Evolutionary conservation across 371 early-diverging fungal species (phyloP).

Genomic region (Rhizomucor pusillus): DNA sequence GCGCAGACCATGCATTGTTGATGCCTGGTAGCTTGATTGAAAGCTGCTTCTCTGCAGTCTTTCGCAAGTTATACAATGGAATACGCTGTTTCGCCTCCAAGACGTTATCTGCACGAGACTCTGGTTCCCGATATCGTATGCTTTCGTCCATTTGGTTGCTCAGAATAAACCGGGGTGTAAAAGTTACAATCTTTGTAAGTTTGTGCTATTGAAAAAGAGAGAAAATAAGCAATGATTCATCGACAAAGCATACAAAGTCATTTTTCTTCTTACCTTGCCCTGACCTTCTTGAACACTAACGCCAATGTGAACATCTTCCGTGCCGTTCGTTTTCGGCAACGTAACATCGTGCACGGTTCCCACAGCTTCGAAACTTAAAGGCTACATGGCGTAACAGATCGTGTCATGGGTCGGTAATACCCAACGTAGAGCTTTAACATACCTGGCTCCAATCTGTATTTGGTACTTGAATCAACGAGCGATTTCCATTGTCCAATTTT

Average conservation of each 20-base stretch:
- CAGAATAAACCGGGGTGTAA: slow-evolving; percentile 90
- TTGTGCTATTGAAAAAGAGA: slow-evolving; percentile 35
- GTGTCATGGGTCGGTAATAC: background rate
- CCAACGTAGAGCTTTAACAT: background rate
- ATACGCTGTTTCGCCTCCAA: slow-evolving; percentile 59
- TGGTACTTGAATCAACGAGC: slow-evolving; percentile 75
- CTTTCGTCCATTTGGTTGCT: slow-evolving; percentile 76
- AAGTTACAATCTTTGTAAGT: slow-evolving; percentile 83
- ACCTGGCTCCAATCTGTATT: slow-evolving; percentile 85
- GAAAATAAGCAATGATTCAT: background rate
- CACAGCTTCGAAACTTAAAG: slow-evolving; percentile 93
- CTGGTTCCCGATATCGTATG: slow-evolving; percentile 74
- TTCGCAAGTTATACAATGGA: slow-evolving; percentile 71
- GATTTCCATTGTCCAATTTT: slow-evolving; percentile 75
- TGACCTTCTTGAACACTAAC: slow-evolving; percentile 78
- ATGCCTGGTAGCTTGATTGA: slow-evolving; percentile 69
- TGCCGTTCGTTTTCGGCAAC: slow-evolving; percentile 52
- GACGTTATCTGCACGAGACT: slow-evolving; percentile 48
- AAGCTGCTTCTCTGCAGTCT: slow-evolving; percentile 63
- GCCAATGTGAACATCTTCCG: slow-evolving; percentile 79
- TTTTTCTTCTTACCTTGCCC: slow-evolving; percentile 49
- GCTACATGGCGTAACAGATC: slow-evolving; percentile 32
- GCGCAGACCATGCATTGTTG: slow-evolving; percentile 86
- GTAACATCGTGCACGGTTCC: slow-evolving; percentile 82
- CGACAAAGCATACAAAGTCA: background rate